A percentile compares a stretch with the other conserved stretches of the same genome.
phyloP scores from a whole-genome alignment of 768 basidiomycete species.

The Russula earlei region DNA sequence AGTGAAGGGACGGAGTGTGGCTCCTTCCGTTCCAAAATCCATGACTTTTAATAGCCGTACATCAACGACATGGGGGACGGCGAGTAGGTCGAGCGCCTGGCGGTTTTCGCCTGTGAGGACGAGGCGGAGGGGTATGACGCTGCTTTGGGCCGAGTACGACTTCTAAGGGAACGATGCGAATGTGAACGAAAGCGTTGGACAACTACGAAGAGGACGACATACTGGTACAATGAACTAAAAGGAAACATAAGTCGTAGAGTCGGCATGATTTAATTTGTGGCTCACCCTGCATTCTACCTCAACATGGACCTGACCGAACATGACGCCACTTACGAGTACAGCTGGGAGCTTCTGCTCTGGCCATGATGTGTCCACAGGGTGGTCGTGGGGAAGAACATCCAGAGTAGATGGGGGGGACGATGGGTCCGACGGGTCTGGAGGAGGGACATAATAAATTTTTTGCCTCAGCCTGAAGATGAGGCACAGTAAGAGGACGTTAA shows the following conservation, averaged over 20 bases:
- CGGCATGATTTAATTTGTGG: neutral
- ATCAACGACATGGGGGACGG: conserved; percentile 1
- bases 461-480: neutral
- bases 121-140: conserved; percentile 9
- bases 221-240: conserved; percentile 6
- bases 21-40: conserved; percentile 11
- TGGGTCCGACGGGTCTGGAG: neutral
- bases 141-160: neutral
- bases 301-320: neutral
- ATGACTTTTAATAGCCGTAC: conserved; percentile 11
- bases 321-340: conserved; percentile 4
- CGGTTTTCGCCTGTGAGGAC: conserved; percentile 1
- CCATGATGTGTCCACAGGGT: neutral
- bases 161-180: neutral
- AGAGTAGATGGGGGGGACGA: neutral
- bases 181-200: neutral
- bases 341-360: neutral
- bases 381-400: neutral
- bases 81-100: conserved; percentile 3
- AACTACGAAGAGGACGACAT: neutral
- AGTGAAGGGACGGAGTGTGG: neutral
- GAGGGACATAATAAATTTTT: neutral
- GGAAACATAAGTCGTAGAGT: neutral
- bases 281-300: conserved; percentile 14
- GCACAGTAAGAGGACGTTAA: neutral